Base-by-base conservation (phyloP, 2,329 filamentous ascomycete species). In the Penicillium sp. region DNA sequence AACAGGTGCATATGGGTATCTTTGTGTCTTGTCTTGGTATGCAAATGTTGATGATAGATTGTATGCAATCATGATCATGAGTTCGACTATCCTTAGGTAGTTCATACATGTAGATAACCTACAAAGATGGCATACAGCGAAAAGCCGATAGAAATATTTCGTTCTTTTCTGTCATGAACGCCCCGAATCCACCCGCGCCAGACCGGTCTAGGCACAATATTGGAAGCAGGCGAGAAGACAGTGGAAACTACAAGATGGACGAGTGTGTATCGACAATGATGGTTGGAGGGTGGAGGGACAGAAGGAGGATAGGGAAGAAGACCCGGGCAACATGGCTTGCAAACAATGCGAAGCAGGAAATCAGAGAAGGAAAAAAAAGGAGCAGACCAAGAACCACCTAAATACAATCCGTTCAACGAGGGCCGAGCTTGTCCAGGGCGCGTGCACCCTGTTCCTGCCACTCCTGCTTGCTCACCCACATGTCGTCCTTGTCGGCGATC, bases 381-480 rank as follows among this genome's bases (percentile, higher is more conserved):
- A 57, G 58, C 50, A 56, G 57, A 62, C 34, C 43, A 54, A 22
- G 50, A 54, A 56, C 59, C 58, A 56, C 46, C 53, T 61, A 60
- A 46, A 60, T 63, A 62, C 51, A 60, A 58, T 55, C 29, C 45
- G 58, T 61, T 72, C 82, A 94, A 84, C 93, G 87, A 49, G 92
- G 90, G 14, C 94, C 94, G 68, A 99, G 81, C 82, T 97, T 99
- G 79, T 95, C 90, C 71, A 99, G 78, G 58, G 89, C 87, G 56
- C 89, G 83, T 37, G 89, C 73, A 38, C 94, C 94, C 74, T 97
- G 89, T 78, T 99, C 94, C 70, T 94, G 85, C 94, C 94, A 99
- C 78, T 99, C 94, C 70, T 89, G 84, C 82, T 96, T 96, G 66
- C 89, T 89, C 70, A 99, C 92, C 94, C 94, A 99, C 94, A 97